Percentiles rank a stretch among this genome's conserved stretches.
phyloP scores from a whole-genome alignment of 73 alveolate genomes.

The Paramecium biaurelia region DNA sequence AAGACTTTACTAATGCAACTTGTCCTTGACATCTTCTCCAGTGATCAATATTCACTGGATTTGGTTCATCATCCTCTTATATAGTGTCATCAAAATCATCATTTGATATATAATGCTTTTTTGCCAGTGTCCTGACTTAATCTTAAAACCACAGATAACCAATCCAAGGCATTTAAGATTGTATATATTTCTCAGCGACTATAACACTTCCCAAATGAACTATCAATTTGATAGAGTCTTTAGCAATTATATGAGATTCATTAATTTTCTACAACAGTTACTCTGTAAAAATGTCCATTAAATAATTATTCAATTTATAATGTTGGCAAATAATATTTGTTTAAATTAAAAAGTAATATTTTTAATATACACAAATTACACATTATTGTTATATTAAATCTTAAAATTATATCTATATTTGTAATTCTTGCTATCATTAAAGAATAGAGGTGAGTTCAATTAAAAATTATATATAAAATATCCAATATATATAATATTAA shows the following conservation, averaged over 20 bases:
- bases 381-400: background rate
- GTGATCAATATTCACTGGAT: background rate
- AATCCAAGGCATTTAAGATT: background rate
- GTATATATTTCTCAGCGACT: background rate
- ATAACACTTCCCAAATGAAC: background rate
- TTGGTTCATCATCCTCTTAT: background rate
- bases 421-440: no score
- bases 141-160: conserved; percentile 6
- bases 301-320: background rate
- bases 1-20: background rate
- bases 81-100: background rate
- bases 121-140: background rate
- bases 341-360: no score
- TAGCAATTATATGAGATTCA: background rate
- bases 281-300: background rate
- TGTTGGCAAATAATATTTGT: background rate
- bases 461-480: no score
- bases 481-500: no score
- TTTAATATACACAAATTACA: background rate
- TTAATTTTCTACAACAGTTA: background rate
- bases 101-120: background rate
- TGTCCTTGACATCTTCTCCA: conserved; percentile 22
- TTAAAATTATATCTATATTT: no score
- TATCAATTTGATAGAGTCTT: background rate
- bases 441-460: no score